phyloP scores from a whole-genome alignment of 1,284 basidiomycete species.

The Cryptococcus floricola region DNA sequence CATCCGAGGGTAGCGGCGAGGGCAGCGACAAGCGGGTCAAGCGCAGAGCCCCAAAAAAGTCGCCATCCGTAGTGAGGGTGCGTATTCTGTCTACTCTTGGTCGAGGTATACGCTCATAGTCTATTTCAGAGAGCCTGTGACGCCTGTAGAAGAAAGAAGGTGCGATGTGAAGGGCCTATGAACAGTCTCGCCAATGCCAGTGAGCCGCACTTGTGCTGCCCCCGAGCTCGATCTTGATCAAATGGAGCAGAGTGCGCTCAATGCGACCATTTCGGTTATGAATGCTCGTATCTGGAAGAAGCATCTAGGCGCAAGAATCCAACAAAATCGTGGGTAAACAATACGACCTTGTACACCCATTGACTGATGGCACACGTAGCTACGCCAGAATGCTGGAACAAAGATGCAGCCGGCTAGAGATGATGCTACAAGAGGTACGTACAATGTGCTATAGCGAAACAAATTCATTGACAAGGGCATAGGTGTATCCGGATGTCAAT shows the following conservation, averaged over 20 bases:
- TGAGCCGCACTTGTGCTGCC: too few relatives aligned
- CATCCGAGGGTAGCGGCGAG: too few relatives aligned
- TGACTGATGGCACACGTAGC: constrained; percentile 40
- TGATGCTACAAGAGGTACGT: constrained; percentile 58
- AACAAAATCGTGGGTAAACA: constrained; percentile 64
- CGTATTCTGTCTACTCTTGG: too few relatives aligned
- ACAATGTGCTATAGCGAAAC: background rate
- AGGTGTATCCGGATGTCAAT: constrained; percentile 67
- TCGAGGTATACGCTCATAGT: too few relatives aligned
- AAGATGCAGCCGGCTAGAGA: constrained; percentile 67
- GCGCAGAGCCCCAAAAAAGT: too few relatives aligned
- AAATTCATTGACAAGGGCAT: background rate
- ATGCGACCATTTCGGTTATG: constrained; percentile 65
- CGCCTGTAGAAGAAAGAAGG: constrained; percentile 36
- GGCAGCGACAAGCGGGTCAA: too few relatives aligned
- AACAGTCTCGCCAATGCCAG: constrained; percentile 32
- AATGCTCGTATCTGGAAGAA: constrained; percentile 68
- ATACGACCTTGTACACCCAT: background rate
- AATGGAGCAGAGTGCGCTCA: constrained; percentile 60
- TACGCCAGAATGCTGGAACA: constrained; percentile 70
- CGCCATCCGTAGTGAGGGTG: too few relatives aligned
- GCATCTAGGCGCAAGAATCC: constrained; percentile 75
- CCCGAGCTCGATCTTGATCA: background rate
- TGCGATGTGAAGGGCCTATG: constrained; percentile 49
- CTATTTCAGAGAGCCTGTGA: too few relatives aligned